phyloP scores from a whole-genome alignment of 148 eudicot genomes.

The Cornus controversa region DNA sequence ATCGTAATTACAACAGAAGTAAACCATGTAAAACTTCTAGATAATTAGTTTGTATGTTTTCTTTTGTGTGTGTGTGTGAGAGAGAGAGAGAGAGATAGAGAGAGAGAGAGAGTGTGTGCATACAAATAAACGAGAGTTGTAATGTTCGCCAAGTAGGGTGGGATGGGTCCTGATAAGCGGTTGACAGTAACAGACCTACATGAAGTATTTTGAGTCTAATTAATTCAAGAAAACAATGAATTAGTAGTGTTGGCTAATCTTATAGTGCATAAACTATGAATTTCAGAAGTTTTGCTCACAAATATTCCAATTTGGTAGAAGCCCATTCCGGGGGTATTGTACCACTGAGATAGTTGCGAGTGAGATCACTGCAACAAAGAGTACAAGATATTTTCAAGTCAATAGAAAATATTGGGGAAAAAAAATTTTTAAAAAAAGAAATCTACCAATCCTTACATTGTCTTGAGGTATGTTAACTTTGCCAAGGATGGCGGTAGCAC shows the following conservation, averaged over 20 bases:
- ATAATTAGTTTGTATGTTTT: too few relatives aligned
- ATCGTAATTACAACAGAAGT: neutral
- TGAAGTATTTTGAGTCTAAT: too few relatives aligned
- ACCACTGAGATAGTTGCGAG: neutral
- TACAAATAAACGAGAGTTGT: neutral
- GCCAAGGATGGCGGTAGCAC: constrained; percentile 35
- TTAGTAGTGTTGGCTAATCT: neutral
- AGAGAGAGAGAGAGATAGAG: neutral
- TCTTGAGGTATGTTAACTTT: constrained; percentile 19
- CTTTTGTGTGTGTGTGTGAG: neutral
- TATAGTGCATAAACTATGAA: neutral
- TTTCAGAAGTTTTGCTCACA: neutral
- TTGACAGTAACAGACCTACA: neutral
- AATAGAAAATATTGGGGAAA: too few relatives aligned
- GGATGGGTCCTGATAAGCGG: neutral
- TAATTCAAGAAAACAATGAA: neutral
- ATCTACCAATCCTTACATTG: neutral
- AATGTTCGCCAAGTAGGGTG: neutral
- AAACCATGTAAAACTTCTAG: neutral
- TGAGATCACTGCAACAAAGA: neutral
- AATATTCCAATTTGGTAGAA: neutral
- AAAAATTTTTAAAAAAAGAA: too few relatives aligned
- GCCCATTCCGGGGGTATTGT: neutral
- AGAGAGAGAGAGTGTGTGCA: neutral
- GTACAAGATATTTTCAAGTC: too few relatives aligned